Evolutionary conservation across 148 eudicot genomes (phyloP), one percentile per base, ranked within the genome.

Genomic region (Rhododendron vialii): DNA sequence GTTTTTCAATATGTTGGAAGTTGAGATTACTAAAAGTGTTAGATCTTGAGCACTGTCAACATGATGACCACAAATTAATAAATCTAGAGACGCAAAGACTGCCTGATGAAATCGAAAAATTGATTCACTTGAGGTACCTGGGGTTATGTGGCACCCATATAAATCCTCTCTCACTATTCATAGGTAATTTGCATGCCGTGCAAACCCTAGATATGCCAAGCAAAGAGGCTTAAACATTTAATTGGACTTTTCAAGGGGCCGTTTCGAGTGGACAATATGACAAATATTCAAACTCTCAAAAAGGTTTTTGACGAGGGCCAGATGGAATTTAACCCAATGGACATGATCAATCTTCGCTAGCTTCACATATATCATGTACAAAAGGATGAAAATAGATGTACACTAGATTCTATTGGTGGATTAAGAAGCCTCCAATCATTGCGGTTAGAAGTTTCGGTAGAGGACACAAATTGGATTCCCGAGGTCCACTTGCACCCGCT

Each of bases 41-140:
- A 18, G 61, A 18, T 18, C 3, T 55, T 9, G 0, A 43, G n/a
- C 3, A 13, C 13, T 2, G 1, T 28, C 7, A 41, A 41, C 7
- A 0, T 0, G 1, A 0, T 38, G 0, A 0, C 0, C 1, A 0
- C 80, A 0, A 10, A 45, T 1, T 0, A 2, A 22, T 0, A 7
- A 36, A 36, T 36, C 36, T 35, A 35, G 65, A 5, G 28, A 22
- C 7, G 69, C 0, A 61, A 6, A 61, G 3, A 61, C 14, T 30
- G 8, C 76, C 38, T 3, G 38, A 71, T 33, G 20, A 28, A 71
- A 30, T 71, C 2, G 76, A 18, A 4, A 30, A 71, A 33, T 30
- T 73, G 77, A 73, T 73, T 73, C 77, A 73, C 35, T 73, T 73
- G 77, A 73, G 38, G 41, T 73, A 73, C 77, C 3, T 73, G 41